Conservation (phyloP, 164 flowering plant genomes). For the Annona cherimola region DNA sequence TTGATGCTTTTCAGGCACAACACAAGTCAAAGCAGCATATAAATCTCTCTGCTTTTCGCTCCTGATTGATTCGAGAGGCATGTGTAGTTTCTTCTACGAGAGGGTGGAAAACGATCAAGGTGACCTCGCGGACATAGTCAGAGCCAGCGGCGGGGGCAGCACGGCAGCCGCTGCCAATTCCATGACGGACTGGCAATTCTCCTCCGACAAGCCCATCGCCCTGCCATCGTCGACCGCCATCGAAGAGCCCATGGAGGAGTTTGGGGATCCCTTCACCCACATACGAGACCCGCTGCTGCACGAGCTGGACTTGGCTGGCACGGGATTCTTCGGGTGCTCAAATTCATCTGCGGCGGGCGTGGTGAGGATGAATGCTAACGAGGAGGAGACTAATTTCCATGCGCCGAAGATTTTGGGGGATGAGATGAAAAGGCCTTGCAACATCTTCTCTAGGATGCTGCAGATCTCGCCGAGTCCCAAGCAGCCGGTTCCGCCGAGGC, state of each 20-base stretch:
- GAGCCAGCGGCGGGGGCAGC: slow-evolving; percentile 35
- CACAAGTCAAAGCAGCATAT: slow-evolving; percentile 5
- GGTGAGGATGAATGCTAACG: slow-evolving; percentile 14
- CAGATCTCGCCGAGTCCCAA: slow-evolving; percentile 60
- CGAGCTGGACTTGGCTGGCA: slow-evolving; percentile 24
- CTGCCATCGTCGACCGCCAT: slow-evolving; percentile 1
- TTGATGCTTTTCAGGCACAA: slow-evolving; percentile 17
- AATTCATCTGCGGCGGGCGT: slow-evolving; percentile 5
- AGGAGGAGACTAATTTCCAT: slow-evolving; percentile 6
- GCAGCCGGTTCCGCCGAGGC: slow-evolving; percentile 21
- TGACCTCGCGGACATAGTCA: slow-evolving; percentile 71
- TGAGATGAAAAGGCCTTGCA: slow-evolving; percentile 33
- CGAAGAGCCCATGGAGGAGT: slow-evolving; percentile 23
- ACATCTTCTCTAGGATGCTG: slow-evolving; percentile 41
- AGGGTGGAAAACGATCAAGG: slow-evolving; percentile 67
- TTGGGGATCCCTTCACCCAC: slow-evolving; percentile 51
- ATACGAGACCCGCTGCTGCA: slow-evolving; percentile 52
- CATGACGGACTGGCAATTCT: slow-evolving; percentile 27
- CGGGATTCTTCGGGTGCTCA: slow-evolving; percentile 22
- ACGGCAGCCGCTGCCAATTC: slow-evolving; percentile 5
- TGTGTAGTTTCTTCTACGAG: slow-evolving; percentile 31
- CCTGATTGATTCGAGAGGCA: slow-evolving; percentile 12
- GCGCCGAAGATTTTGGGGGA: slow-evolving; percentile 26
- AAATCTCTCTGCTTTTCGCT: background rate
- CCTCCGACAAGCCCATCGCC: slow-evolving; percentile 17